These are phyloP conservation scores for Cynanchum wilfordii DNA, from an alignment of 257 asterid species.

Conservation along the genomic window DNA sequence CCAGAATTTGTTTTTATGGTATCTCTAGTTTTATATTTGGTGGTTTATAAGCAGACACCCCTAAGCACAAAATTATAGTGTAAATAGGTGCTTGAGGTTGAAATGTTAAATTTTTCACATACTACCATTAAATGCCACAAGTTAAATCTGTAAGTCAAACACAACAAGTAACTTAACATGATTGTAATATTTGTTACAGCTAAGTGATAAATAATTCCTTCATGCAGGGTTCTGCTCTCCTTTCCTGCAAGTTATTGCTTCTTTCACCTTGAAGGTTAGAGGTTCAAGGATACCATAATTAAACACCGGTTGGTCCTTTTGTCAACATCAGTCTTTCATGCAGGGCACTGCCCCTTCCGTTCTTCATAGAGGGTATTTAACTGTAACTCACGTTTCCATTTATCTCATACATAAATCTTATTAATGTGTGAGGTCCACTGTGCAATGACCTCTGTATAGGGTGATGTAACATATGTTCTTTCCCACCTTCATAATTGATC, in stretches of 20 bases:
- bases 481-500: neutral
- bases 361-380: neutral
- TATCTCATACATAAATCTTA: neutral
- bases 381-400: neutral
- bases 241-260: neutral
- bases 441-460: neutral
- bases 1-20: neutral
- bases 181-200: neutral
- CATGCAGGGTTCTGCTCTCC: neutral
- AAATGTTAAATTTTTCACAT: neutral
- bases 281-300: neutral
- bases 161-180: neutral
- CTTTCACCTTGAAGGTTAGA: neutral
- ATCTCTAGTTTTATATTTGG: neutral
- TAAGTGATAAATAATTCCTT: neutral
- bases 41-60: slow-evolving; percentile 2
- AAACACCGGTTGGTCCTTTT: neutral
- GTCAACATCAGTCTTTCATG: neutral
- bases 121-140: neutral
- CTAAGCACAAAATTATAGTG: neutral
- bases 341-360: neutral
- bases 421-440: neutral
- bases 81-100: neutral
- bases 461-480: neutral
- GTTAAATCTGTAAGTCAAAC: neutral